Percentiles rank a stretch among this genome's conserved stretches.
Conservation (phyloP, 148 eudicot genomes). For the Salicornia ramosissima region DNA sequence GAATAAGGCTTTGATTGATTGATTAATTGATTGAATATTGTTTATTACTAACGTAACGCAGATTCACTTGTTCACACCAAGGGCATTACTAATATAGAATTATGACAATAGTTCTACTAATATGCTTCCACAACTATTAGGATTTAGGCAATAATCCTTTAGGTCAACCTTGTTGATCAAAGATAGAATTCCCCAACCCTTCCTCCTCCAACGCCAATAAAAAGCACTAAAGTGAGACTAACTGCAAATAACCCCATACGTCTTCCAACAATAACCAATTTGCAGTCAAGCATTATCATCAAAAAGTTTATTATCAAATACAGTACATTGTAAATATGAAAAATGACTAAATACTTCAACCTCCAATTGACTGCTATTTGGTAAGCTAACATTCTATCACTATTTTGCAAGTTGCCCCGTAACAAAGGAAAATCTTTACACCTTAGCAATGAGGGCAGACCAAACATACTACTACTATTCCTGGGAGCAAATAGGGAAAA, state of each 20-base stretch:
- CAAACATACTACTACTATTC: neutral
- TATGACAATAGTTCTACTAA: neutral
- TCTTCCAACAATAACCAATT: conserved; percentile 1
- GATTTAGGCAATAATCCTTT: no score
- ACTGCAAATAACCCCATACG: no score
- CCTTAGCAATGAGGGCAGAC: neutral
- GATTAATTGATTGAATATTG: no score
- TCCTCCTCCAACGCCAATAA: neutral
- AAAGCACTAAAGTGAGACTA: no score
- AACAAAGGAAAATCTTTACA: neutral
- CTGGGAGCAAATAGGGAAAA: neutral
- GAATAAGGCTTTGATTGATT: no score
- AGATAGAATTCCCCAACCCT: neutral
- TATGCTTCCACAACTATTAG: neutral
- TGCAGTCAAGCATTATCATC: neutral
- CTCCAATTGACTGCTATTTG: neutral
- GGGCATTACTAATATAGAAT: neutral
- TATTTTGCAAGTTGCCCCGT: neutral
- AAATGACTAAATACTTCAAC: neutral
- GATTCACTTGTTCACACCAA: neutral
- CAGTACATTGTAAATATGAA: neutral
- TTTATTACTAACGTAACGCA: no score
- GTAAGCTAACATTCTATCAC: neutral
- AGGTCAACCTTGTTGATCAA: neutral
- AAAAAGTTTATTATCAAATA: neutral